Percentiles rank a stretch among this genome's conserved stretches.
These are phyloP conservation scores for Juglanconis oblonga DNA, from an alignment of 2,329 filamentous ascomycete species.

Conservation along the genomic window DNA sequence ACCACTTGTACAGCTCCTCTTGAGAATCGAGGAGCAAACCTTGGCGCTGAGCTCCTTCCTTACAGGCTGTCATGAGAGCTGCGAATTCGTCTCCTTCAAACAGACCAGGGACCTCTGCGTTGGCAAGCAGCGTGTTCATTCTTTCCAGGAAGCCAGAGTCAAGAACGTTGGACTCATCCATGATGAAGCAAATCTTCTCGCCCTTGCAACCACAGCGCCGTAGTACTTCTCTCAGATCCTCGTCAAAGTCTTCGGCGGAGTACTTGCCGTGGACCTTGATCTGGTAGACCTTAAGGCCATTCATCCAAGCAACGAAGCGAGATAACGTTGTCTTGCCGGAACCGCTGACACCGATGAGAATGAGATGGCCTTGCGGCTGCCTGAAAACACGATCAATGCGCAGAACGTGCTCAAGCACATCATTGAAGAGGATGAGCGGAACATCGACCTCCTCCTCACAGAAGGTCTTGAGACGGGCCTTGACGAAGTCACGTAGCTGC, in stretches of 20 bases:
- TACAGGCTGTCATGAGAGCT: constrained; percentile 98
- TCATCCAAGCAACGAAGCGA: constrained; percentile 99
- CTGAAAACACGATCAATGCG: constrained; percentile 98
- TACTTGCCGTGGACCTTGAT: constrained; percentile 99
- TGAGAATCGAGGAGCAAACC: constrained; percentile 93
- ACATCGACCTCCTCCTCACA: constrained; percentile 99
- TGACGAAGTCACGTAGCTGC: constrained; percentile 93
- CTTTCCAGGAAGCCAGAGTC: constrained; percentile 98
- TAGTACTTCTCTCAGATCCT: constrained; percentile 91
- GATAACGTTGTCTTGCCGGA: constrained; percentile 98
- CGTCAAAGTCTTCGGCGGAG: constrained; percentile 97
- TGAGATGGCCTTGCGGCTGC: constrained; percentile 96
- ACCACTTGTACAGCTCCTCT: constrained; percentile 99
- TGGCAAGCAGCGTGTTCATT: constrained; percentile 98
- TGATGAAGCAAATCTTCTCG: constrained; percentile 99
- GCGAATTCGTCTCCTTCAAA: constrained; percentile 99
- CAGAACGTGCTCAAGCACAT: constrained; percentile 95
- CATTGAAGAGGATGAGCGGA: constrained; percentile 97
- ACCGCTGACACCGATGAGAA: constrained; percentile 96
- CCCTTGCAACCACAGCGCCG: constrained; percentile 94
- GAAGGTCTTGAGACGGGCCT: constrained; percentile 94
- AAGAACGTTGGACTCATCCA: constrained; percentile 98
- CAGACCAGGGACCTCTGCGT: constrained; percentile 97
- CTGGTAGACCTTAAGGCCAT: constrained; percentile 96
- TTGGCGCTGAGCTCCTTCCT: constrained; percentile 95